These are phyloP conservation scores for Chloris gayana DNA, from an alignment of 176 grass and related monocot species.

Conservation along the genomic window DNA sequence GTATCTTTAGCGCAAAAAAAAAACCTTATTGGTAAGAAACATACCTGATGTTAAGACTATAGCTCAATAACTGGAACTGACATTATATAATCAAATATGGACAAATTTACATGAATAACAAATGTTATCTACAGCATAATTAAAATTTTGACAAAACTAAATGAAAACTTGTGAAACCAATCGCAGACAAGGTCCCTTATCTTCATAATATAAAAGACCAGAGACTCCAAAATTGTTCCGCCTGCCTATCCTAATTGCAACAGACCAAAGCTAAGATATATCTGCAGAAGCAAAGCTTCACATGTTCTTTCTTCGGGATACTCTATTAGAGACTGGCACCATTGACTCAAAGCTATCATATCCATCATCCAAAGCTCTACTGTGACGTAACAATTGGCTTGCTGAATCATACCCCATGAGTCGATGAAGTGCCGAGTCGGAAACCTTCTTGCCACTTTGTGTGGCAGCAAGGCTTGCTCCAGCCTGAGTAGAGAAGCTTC, in stretches of 20 bases:
- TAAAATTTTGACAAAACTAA: slow-evolving; percentile 36
- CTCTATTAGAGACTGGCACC: slow-evolving; percentile 53
- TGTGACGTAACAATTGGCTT: slow-evolving; percentile 66
- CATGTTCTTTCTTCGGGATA: slow-evolving; percentile 54
- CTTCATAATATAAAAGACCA: slow-evolving; percentile 21
- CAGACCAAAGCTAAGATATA: background rate
- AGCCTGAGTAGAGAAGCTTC: slow-evolving; percentile 54
- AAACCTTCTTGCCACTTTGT: slow-evolving; percentile 41
- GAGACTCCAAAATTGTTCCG: slow-evolving; percentile 16
- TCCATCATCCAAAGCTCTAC: slow-evolving; percentile 47
- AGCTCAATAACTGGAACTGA: background rate
- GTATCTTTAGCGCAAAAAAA: too few species aligned
- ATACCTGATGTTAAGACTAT: background rate
- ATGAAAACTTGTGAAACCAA: slow-evolving; percentile 33
- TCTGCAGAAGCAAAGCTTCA: slow-evolving; percentile 34
- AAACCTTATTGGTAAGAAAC: background rate
- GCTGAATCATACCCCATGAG: slow-evolving; percentile 98
- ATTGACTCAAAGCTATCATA: slow-evolving; percentile 70
- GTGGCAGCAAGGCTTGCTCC: slow-evolving; percentile 33
- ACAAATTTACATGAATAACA: slow-evolving; percentile 55
- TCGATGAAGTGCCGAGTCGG: slow-evolving; percentile 63
- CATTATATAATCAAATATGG: slow-evolving; percentile 46
- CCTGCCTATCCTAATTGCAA: slow-evolving; percentile 1
- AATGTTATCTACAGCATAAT: slow-evolving; percentile 22
- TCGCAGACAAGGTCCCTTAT: slow-evolving; percentile 17